A percentile compares a stretch with the other conserved stretches of the same genome.
Conservation (phyloP, 2,329 filamentous ascomycete species). For the Colletotrichum sp. region DNA sequence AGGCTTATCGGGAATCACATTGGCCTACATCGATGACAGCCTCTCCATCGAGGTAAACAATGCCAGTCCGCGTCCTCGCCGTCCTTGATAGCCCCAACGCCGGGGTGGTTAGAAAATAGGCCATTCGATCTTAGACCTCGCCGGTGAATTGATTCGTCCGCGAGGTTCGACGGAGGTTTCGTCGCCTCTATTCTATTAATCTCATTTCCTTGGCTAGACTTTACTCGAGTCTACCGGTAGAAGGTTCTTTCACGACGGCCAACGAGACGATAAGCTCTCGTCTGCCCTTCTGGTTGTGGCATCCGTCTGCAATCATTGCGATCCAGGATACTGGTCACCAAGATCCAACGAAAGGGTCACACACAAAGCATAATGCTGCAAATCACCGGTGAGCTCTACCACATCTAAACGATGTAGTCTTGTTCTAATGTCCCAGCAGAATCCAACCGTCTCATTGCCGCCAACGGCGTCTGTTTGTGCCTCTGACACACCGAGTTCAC, state of each 20-base stretch:
- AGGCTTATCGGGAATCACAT: not conserved
- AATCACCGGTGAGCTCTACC: not conserved
- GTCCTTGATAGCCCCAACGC: conserved; percentile 54
- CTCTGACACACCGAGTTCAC: not conserved
- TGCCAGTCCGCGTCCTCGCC: conserved; percentile 22
- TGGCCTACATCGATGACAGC: not conserved
- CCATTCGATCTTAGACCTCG: conserved; percentile 27
- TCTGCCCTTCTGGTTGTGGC: not conserved
- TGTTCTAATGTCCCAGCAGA: not conserved
- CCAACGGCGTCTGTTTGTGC: not conserved
- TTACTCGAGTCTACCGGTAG: not conserved
- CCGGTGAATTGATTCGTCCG: conserved; percentile 20
- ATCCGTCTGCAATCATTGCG: not conserved
- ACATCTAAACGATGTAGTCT: not conserved
- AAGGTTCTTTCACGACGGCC: not conserved
- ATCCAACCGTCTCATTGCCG: not conserved
- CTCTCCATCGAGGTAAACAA: conserved; percentile 12
- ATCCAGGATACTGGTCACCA: not conserved
- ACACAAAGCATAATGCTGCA: conserved; percentile 1
- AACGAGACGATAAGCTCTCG: not conserved
- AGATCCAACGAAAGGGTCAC: not conserved
- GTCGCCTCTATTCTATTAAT: not conserved
- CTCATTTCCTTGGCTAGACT: not conserved
- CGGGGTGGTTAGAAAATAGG: conserved; percentile 52
- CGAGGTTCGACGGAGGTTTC: not conserved